phyloP scores from a whole-genome alignment of 768 basidiomycete species.

The Chalciporus sphaerocephalus region DNA sequence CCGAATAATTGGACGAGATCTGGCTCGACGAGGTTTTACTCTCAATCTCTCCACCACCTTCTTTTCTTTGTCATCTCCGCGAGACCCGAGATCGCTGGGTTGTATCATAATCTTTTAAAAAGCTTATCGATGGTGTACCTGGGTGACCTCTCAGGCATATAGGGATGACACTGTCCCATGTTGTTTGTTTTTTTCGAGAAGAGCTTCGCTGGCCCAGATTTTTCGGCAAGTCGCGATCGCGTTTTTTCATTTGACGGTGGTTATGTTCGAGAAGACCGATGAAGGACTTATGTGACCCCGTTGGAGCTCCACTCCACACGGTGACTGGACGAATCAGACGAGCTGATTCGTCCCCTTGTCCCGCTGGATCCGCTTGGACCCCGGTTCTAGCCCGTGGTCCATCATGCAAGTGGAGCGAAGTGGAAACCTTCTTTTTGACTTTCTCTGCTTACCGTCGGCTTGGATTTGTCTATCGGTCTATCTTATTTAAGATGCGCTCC shows the following conservation, averaged over 20 bases:
- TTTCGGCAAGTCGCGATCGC: neutral
- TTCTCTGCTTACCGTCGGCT: neutral
- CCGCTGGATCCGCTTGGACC: constrained; percentile 2
- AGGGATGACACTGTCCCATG: too few relatives aligned
- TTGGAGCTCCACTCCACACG: constrained; percentile 26
- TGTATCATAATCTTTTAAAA: neutral
- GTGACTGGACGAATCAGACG: neutral
- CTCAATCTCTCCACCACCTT: too few relatives aligned
- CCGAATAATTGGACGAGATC: neutral
- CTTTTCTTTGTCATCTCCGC: neutral
- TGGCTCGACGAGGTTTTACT: neutral
- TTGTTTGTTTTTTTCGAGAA: neutral
- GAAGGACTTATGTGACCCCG: neutral
- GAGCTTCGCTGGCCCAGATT: neutral
- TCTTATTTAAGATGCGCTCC: neutral
- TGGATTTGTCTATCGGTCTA: neutral
- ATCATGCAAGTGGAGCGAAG: too few relatives aligned
- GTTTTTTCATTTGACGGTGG: neutral
- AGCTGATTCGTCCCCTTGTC: neutral
- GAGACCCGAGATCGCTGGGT: neutral
- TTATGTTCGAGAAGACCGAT: neutral
- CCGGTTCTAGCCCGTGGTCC: constrained; percentile 19
- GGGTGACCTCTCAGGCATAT: neutral
- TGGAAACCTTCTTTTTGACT: neutral
- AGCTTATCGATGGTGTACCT: neutral